phyloP scores from a whole-genome alignment of 2,329 filamentous ascomycete species.

The Colletotrichum graminicola region DNA sequence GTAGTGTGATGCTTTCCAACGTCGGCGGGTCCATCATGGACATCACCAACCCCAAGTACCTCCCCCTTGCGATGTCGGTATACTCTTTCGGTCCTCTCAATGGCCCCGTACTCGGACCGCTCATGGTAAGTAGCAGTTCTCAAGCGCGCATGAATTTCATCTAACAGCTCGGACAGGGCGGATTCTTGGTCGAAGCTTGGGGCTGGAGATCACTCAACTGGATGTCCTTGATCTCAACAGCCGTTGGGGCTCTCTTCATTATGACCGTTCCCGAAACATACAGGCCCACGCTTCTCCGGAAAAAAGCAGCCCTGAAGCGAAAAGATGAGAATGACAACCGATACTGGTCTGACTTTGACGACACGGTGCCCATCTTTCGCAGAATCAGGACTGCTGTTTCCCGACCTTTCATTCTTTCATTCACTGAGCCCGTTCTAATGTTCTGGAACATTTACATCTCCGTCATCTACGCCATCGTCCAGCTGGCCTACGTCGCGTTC shows the following conservation, averaged over 20 bases:
- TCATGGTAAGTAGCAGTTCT: slow-evolving; percentile 45
- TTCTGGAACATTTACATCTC: slow-evolving; percentile 72
- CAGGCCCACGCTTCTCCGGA: slow-evolving; percentile 63
- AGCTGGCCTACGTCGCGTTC: slow-evolving; percentile 75
- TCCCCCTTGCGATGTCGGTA: slow-evolving; percentile 72
- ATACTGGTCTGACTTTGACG: slow-evolving; percentile 70
- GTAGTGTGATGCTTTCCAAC: slow-evolving; percentile 72
- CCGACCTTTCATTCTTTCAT: slow-evolving; percentile 70
- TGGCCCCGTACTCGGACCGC: slow-evolving; percentile 55
- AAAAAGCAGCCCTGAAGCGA: slow-evolving; percentile 60
- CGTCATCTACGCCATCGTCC: slow-evolving; percentile 73
- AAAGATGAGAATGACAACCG: slow-evolving; percentile 63
- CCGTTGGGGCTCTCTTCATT: slow-evolving; percentile 63
- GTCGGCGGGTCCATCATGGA: slow-evolving; percentile 73
- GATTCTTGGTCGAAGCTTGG: slow-evolving; percentile 68
- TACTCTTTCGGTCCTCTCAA: slow-evolving; percentile 75
- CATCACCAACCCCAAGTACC: slow-evolving; percentile 69
- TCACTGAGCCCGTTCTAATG: slow-evolving; percentile 68
- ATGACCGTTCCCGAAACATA: slow-evolving; percentile 67
- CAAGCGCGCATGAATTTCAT: not conserved
- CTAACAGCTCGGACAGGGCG: slow-evolving; percentile 50
- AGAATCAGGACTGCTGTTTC: slow-evolving; percentile 69
- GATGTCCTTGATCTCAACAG: slow-evolving; percentile 68
- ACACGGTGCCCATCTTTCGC: slow-evolving; percentile 63
- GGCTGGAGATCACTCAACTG: slow-evolving; percentile 75